These are phyloP conservation scores for Penicillium capsulatum DNA, from an alignment of 2,329 filamentous ascomycete genomes.

Conservation along the genomic window DNA sequence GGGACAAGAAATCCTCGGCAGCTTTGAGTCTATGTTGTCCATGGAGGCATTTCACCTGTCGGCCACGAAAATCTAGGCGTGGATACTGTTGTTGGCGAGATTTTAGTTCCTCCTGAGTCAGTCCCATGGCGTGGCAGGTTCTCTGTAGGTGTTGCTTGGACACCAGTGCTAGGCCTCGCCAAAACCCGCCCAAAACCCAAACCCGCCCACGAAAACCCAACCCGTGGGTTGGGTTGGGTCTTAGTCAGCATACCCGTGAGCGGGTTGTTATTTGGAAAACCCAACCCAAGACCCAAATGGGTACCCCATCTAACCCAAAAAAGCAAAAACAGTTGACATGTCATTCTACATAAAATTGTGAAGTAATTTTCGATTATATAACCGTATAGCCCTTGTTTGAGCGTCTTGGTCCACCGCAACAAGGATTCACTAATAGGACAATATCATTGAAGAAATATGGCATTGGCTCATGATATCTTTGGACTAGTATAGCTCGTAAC, in stretches of 20 bases:
- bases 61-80: constrained; percentile 18
- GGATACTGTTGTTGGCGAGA: constrained; percentile 10
- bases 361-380: constrained; percentile 7
- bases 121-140: constrained; percentile 9
- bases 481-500: constrained; percentile 4
- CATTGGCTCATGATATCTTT: not conserved
- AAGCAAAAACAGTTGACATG: constrained; percentile 5
- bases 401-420: too few species aligned
- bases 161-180: too few species aligned
- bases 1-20: constrained; percentile 18
- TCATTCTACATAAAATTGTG: constrained; percentile 7
- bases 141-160: constrained; percentile 5
- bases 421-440: too few species aligned
- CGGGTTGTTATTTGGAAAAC: not conserved
- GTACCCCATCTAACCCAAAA: constrained; percentile 5
- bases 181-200: too few species aligned
- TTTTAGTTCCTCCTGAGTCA: constrained; percentile 6
- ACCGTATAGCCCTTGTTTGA: constrained; percentile 1
- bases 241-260: not conserved
- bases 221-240: not conserved
- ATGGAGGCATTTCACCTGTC: constrained; percentile 24
- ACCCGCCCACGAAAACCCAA: not conserved
- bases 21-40: constrained; percentile 21
- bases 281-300: constrained; percentile 3
- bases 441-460: not conserved